A percentile compares a stretch with the other conserved stretches of the same genome.
Evolutionary conservation across 2,329 filamentous ascomycete genomes (phyloP).

Genomic region (Teratosphaeria gauchensis): DNA sequence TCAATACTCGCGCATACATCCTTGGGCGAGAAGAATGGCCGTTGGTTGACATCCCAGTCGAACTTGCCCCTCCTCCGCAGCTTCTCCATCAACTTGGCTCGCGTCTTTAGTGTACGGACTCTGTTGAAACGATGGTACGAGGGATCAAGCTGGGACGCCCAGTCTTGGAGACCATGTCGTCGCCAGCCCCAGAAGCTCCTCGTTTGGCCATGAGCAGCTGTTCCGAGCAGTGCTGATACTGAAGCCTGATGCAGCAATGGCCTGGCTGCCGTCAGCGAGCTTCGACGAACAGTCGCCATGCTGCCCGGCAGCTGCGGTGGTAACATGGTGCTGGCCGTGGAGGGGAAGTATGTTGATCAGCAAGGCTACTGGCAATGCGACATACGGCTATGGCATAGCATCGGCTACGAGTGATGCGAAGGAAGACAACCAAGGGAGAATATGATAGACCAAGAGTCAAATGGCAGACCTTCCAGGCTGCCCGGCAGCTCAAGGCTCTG

Average conservation of each 20-base stretch:
- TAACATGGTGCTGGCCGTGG: conserved; percentile 15
- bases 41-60: conserved; percentile 19
- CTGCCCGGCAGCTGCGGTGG: conserved; percentile 17
- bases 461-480: background rate
- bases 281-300: conserved; percentile 2
- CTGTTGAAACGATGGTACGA: conserved; percentile 20
- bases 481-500: background rate
- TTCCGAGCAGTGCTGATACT: conserved; percentile 7
- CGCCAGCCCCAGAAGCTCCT: conserved; percentile 20
- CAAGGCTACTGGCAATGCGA: background rate
- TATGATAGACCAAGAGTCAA: background rate
- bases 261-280: conserved; percentile 4
- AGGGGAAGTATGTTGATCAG: background rate
- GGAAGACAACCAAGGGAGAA: background rate
- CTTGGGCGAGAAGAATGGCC: conserved; percentile 19
- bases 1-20: background rate
- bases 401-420: background rate
- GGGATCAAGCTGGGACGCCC: conserved; percentile 23
- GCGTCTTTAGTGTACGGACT: conserved; percentile 21
- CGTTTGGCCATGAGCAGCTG: conserved; percentile 1
- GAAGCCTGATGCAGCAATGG: conserved; percentile 6
- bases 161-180: conserved; percentile 11
- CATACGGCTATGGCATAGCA: background rate
- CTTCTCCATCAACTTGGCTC: conserved; percentile 23
- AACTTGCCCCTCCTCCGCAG: conserved; percentile 21